phyloP scores from a whole-genome alignment of 2,329 filamentous ascomycete species.

The Tolypocladium cylindrosporum region DNA sequence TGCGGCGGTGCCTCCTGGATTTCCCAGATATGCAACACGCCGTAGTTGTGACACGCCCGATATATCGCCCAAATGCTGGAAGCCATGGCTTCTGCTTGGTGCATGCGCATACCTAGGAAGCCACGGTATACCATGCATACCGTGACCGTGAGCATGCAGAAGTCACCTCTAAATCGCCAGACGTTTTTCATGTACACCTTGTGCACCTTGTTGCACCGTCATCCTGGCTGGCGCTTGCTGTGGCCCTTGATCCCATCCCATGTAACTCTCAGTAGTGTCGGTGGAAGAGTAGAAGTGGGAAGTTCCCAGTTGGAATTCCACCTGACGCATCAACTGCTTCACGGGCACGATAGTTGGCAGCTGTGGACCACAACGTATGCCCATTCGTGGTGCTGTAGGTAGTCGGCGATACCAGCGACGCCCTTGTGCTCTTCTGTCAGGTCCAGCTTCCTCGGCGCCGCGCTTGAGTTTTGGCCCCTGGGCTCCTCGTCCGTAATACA shows the following conservation, averaged over 20 bases:
- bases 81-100: not conserved
- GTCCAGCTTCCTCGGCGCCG: not conserved
- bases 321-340: not conserved
- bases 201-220: not conserved
- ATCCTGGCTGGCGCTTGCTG: not conserved
- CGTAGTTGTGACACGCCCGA: not conserved
- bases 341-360: not conserved
- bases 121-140: not conserved
- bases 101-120: not conserved
- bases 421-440: not conserved
- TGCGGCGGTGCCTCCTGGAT: not conserved
- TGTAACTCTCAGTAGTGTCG: not conserved
- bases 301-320: not conserved
- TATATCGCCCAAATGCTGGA: not conserved
- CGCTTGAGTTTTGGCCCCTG: not conserved
- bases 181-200: not conserved
- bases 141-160: not conserved
- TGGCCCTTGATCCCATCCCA: not conserved
- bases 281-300: not conserved
- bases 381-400: not conserved
- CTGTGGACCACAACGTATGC: not conserved
- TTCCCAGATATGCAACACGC: not conserved
- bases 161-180: not conserved
- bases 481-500: not conserved
- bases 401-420: not conserved